phyloP scores from a whole-genome alignment of 2,329 filamentous ascomycete genomes.

The Epichloe gansuensis region DNA sequence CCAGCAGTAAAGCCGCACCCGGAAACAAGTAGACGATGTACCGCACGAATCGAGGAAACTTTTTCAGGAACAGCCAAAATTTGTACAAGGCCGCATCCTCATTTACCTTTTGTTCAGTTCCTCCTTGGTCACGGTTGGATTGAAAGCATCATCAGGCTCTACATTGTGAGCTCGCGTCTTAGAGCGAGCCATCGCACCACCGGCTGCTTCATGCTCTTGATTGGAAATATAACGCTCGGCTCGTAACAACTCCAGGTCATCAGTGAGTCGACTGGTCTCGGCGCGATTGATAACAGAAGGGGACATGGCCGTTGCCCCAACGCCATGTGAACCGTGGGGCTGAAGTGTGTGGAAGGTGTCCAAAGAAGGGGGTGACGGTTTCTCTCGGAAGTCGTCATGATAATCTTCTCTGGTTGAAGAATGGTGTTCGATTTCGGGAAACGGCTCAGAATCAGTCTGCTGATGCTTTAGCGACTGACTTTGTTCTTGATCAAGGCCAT shows the following conservation, averaged over 20 bases:
- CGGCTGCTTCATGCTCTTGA: conserved; percentile 24
- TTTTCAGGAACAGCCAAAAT: conserved; percentile 32
- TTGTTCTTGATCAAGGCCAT: conserved; percentile 2
- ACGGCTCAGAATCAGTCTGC: background rate
- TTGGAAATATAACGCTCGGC: conserved; percentile 34
- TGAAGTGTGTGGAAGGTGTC: conserved; percentile 20
- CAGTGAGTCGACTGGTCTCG: conserved; percentile 28
- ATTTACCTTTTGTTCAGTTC: conserved; percentile 18
- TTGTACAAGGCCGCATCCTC: conserved; percentile 24
- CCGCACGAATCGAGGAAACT: conserved; percentile 37
- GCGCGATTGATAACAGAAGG: conserved; percentile 18
- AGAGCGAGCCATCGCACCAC: conserved; percentile 10
- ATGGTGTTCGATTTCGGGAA: background rate
- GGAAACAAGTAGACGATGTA: conserved; percentile 38
- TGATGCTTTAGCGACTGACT: background rate
- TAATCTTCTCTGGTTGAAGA: background rate
- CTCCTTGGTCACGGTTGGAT: conserved; percentile 20
- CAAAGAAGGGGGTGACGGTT: conserved; percentile 15
- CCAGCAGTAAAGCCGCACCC: conserved; percentile 30
- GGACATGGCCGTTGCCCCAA: conserved; percentile 11
- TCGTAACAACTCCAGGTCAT: conserved; percentile 37
- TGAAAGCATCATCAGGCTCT: conserved; percentile 35
- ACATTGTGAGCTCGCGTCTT: conserved; percentile 22
- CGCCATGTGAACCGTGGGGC: conserved; percentile 12
- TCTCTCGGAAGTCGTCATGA: conserved; percentile 13